Evolutionary conservation across 169 alveolate genomes (phyloP), one percentile per base, ranked within the genome.

Genomic region (Sarcocystis neurona): DNA sequence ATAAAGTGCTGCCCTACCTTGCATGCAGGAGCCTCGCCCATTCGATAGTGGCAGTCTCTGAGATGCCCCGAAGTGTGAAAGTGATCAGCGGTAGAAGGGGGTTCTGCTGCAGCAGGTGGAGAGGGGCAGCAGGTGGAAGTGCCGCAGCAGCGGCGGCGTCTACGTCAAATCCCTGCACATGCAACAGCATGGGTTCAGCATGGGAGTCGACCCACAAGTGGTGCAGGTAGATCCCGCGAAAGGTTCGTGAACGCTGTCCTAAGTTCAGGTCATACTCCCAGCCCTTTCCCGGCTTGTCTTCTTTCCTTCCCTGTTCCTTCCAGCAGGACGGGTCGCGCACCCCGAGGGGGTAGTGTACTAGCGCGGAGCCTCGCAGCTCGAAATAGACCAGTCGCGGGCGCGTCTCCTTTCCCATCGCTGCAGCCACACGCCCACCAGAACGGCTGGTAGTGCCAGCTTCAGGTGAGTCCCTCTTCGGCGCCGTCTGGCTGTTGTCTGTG

Each of bases 11-110:
- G 56, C 10, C 56, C 30, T 72, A 72, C 82, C 82, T 72, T 2
- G 82, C 82, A 39, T 72, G 50, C 39, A 32, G 53, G 56, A 72
- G 5, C 23, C 82, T 15, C 48, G 82, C 82, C 82, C 82, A 72
- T 56, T 72, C 82, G 39, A 72, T 34, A 0, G 82, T 72, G 53
- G 27, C 82, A 30, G 82, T 56, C 56, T 72, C 82, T 12, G 82
- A 23, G 12, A 10, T 30, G 15, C 56, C 82, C 34, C 53, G 50
- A 18, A 72, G 82, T 30, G 32, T 39, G 56, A 39, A 72, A 1
- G 56, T 37, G 18, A 6, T 63, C 75, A 63, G 39, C 41, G 30
- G 43, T 5, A 20, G 34, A 30, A 39, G 34, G 58, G n/a, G 58
- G 20, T 39, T 2, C 43, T 27, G 58, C 37, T 6, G 5, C 56